phyloP scores from a whole-genome alignment of 2,329 filamentous ascomycete species.

The Purpureocillium lavendulum region DNA sequence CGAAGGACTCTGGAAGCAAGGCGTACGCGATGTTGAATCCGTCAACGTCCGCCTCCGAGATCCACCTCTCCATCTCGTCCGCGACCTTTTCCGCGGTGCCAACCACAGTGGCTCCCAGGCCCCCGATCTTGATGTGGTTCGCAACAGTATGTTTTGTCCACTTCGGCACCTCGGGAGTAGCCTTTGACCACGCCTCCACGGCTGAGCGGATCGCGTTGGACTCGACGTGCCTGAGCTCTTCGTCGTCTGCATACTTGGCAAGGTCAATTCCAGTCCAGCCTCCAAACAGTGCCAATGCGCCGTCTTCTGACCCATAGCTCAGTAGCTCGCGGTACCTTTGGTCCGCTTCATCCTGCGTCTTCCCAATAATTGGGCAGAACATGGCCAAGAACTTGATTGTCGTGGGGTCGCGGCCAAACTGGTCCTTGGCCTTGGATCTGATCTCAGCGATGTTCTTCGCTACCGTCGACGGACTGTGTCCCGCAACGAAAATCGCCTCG shows the following conservation, averaged over 20 bases:
- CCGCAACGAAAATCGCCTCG: constrained; percentile 55
- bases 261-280: constrained; percentile 62
- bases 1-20: constrained; percentile 49
- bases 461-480: constrained; percentile 46
- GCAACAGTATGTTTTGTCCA: constrained; percentile 26
- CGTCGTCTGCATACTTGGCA: constrained; percentile 50
- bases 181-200: constrained; percentile 36
- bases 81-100: constrained; percentile 21
- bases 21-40: constrained; percentile 34
- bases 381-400: constrained; percentile 54
- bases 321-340: constrained; percentile 40
- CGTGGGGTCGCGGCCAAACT: constrained; percentile 42
- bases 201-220: constrained; percentile 50
- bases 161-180: constrained; percentile 18
- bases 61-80: constrained; percentile 24
- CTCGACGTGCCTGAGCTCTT: constrained; percentile 54
- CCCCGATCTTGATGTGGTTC: constrained; percentile 23
- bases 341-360: constrained; percentile 51
- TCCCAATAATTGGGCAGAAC: constrained; percentile 49
- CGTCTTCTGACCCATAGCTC: constrained; percentile 50
- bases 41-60: constrained; percentile 51
- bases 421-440: constrained; percentile 35
- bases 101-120: constrained; percentile 18
- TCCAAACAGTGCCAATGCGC: constrained; percentile 55
- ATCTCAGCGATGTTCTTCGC: constrained; percentile 50